Evolutionary conservation across 164 flowering plant genomes (phyloP).

Genomic region (Liquidambar formosana): DNA sequence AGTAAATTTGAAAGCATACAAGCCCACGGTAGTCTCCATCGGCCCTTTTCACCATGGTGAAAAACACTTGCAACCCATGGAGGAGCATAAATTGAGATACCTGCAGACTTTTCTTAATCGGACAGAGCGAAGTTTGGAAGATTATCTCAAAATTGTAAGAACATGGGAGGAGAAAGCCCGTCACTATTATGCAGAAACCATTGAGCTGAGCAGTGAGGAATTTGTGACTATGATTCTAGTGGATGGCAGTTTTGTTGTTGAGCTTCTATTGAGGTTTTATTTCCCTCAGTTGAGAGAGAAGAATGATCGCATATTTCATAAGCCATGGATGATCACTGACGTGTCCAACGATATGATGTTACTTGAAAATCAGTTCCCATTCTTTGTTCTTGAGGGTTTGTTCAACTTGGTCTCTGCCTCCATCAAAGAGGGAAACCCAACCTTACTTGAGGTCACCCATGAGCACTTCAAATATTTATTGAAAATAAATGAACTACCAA

Average conservation of each 20-base stretch:
- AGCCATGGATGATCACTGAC: constrained; percentile 8
- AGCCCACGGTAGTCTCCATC: constrained; percentile 24
- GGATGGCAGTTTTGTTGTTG: constrained; percentile 21
- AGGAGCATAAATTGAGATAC: constrained; percentile 19
- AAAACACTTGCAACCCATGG: constrained; percentile 12
- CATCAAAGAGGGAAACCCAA: neutral
- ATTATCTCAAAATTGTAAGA: neutral
- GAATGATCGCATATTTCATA: constrained; percentile 1
- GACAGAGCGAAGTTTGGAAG: neutral
- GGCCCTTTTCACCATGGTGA: constrained; percentile 27
- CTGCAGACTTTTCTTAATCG: neutral
- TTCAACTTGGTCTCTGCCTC: neutral
- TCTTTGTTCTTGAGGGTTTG: constrained; percentile 13
- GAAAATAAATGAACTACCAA: no score
- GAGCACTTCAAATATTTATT: no score
- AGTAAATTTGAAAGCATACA: constrained; percentile 18
- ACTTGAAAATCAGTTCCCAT: constrained; percentile 31
- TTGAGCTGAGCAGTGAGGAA: no score
- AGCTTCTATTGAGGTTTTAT: neutral
- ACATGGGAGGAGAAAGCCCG: constrained; percentile 9
- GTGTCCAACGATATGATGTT: constrained; percentile 14
- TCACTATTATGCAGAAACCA: no score
- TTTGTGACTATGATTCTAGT: no score
- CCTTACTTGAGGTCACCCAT: neutral
- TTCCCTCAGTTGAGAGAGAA: neutral